Conservation (phyloP, 352 stramenopile species). For the Globisporangium megalacanthum region DNA sequence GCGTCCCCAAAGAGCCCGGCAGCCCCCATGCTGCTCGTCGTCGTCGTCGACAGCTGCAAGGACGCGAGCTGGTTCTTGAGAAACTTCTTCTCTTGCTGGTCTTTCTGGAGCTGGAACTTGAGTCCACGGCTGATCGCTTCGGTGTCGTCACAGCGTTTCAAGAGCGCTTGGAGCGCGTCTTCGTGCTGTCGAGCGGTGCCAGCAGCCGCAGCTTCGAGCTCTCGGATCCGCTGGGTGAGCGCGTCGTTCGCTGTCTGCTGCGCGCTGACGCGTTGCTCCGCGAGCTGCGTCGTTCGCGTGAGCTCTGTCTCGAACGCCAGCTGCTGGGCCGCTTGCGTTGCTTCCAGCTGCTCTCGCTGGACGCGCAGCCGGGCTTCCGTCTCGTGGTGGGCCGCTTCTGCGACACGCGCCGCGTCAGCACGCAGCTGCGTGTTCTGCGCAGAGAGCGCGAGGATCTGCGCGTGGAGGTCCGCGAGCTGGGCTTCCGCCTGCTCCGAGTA, state of each 20-base stretch:
- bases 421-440: constrained; percentile 31
- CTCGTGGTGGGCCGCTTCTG: constrained; percentile 25
- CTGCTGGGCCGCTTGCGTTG: constrained; percentile 25
- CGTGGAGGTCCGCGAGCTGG: constrained; percentile 39
- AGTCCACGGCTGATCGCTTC: constrained; percentile 63
- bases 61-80: constrained; percentile 53
- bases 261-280: constrained; percentile 17
- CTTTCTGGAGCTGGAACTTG: constrained; percentile 69
- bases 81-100: constrained; percentile 74
- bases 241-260: constrained; percentile 26
- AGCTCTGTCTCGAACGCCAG: constrained; percentile 24
- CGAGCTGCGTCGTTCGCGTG: constrained; percentile 16
- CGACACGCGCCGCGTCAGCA: constrained; percentile 14
- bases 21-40: background rate
- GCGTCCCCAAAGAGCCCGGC: constrained; percentile 18
- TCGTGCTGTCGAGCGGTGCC: constrained; percentile 20
- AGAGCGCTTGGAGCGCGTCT: constrained; percentile 39
- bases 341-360: constrained; percentile 12
- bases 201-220: constrained; percentile 31
- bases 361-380: constrained; percentile 24
- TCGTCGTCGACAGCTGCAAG: constrained; percentile 16
- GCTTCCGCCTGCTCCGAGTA: constrained; percentile 60
- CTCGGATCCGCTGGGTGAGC: constrained; percentile 17
- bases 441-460: constrained; percentile 25
- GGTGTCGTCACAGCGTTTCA: constrained; percentile 55